Evolutionary conservation across 257 asterid genomes (phyloP).

Genomic region (Ligustrum vulgare): DNA sequence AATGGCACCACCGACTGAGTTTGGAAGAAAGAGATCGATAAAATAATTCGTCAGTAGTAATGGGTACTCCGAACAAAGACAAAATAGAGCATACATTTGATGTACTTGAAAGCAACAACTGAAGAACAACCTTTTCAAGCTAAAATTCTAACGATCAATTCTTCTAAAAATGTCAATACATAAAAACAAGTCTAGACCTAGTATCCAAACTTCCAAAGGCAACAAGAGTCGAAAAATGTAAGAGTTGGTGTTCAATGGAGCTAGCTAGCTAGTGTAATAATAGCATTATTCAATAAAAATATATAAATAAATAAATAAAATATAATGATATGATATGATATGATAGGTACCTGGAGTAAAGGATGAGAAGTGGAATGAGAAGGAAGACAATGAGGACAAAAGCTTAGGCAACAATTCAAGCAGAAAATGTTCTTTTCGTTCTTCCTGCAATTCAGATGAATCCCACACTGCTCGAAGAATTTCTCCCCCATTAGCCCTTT

Average conservation of each 20-base stretch:
- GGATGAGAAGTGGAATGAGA: slow-evolving; percentile 64
- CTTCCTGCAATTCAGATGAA: slow-evolving; percentile 58
- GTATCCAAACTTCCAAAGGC: no score
- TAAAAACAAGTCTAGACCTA: no score
- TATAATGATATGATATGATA: no score
- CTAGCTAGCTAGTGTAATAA: no score
- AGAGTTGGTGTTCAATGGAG: no score
- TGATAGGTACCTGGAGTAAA: slow-evolving; percentile 73
- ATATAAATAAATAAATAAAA: no score
- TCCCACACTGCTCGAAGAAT: slow-evolving; percentile 67
- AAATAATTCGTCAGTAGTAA: neutral
- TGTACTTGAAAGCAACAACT: slow-evolving; percentile 57
- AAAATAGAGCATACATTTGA: slow-evolving; percentile 36
- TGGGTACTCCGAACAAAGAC: slow-evolving; percentile 34
- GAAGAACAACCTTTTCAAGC: slow-evolving; percentile 11
- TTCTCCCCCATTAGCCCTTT: slow-evolving; percentile 65
- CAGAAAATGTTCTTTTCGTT: slow-evolving; percentile 87
- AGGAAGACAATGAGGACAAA: slow-evolving; percentile 89
- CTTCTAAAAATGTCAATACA: no score
- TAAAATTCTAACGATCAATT: no score
- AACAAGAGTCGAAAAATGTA: no score
- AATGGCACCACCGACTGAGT: no score
- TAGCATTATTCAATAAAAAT: no score
- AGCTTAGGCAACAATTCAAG: slow-evolving; percentile 71
- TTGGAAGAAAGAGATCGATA: neutral